Conservation (phyloP, 148 eudicot species). For the Cornus florida region DNA sequence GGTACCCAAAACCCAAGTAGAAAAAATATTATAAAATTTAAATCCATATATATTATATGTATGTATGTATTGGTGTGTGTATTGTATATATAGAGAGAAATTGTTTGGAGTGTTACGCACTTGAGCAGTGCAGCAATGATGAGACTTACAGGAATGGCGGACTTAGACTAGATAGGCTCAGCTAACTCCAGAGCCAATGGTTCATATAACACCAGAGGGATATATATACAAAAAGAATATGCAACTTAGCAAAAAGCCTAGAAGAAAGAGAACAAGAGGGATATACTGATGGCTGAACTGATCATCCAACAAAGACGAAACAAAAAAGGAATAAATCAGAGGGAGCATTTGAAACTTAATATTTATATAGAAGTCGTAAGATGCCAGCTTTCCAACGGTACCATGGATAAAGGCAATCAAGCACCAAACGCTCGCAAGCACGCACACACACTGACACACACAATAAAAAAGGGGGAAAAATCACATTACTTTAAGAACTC, state of each 20-base stretch:
- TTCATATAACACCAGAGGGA: slow-evolving; percentile 30
- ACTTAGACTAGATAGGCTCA: slow-evolving; percentile 19
- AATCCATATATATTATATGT: not conserved
- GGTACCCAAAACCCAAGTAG: slow-evolving; percentile 14
- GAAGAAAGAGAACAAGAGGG: slow-evolving; percentile 27
- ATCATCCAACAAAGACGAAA: slow-evolving; percentile 9
- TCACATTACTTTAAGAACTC: too few species aligned
- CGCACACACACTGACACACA: too few species aligned
- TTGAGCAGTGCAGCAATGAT: slow-evolving; percentile 60
- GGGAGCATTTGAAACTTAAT: slow-evolving; percentile 21
- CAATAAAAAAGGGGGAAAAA: too few species aligned
- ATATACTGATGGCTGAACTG: slow-evolving; percentile 3
- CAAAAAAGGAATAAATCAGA: slow-evolving; percentile 18
- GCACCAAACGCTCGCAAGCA: not conserved
- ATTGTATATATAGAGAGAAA: not conserved
- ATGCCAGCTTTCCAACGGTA: slow-evolving; percentile 20
- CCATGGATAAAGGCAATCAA: slow-evolving; percentile 32
- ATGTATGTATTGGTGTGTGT: too few species aligned
- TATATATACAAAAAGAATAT: slow-evolving; percentile 18
- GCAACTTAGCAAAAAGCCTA: slow-evolving; percentile 39
- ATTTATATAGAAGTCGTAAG: slow-evolving; percentile 12
- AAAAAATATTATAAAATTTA: not conserved
- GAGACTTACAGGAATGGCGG: slow-evolving; percentile 40
- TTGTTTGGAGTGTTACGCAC: slow-evolving; percentile 17
- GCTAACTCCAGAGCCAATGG: slow-evolving; percentile 42